These are phyloP conservation scores for Trametes sanguinea DNA, from an alignment of 768 basidiomycete genomes.

Conservation along the genomic window DNA sequence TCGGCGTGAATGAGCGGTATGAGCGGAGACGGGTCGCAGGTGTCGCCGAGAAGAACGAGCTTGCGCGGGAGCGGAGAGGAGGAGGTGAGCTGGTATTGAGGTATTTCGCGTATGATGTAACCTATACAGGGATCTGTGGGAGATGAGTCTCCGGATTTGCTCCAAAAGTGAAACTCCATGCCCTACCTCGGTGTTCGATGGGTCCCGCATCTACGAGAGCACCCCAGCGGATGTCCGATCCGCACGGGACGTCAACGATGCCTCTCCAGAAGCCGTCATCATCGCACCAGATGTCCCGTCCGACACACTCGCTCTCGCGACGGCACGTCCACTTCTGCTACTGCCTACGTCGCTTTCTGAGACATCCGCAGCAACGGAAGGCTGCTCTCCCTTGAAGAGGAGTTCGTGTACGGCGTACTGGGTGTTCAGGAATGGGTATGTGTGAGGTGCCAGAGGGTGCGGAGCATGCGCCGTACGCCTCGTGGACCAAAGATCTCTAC, in stretches of 20 bases:
- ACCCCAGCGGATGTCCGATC: conserved; percentile 32
- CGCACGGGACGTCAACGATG: conserved; percentile 41
- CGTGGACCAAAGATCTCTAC: conserved; percentile 81
- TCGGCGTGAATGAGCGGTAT: conserved; percentile 45
- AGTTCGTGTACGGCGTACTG: conserved; percentile 66
- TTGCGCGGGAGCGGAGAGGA: conserved; percentile 48
- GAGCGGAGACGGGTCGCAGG: conserved; percentile 61
- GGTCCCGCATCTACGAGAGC: conserved; percentile 73
- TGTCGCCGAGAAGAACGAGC: conserved; percentile 79
- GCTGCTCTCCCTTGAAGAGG: neutral
- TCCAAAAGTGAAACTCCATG: neutral
- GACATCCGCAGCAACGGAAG: conserved; percentile 41
- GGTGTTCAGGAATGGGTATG: conserved; percentile 58
- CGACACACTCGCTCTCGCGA: conserved; percentile 65
- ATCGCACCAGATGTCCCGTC: conserved; percentile 56
- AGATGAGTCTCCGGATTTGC: neutral
- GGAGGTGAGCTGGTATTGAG: conserved; percentile 19
- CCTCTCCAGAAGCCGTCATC: conserved; percentile 66
- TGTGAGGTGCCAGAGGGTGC: conserved; percentile 70
- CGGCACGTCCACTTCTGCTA: conserved; percentile 38
- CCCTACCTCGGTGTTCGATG: conserved; percentile 73
- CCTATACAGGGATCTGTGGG: conserved; percentile 73
- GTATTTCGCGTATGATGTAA: conserved; percentile 68
- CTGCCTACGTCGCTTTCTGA: neutral
- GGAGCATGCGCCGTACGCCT: conserved; percentile 74